These are phyloP conservation scores for Pestalotiopsis sp. DNA, from an alignment of 2,329 filamentous ascomycete genomes.

Conservation along the genomic window DNA sequence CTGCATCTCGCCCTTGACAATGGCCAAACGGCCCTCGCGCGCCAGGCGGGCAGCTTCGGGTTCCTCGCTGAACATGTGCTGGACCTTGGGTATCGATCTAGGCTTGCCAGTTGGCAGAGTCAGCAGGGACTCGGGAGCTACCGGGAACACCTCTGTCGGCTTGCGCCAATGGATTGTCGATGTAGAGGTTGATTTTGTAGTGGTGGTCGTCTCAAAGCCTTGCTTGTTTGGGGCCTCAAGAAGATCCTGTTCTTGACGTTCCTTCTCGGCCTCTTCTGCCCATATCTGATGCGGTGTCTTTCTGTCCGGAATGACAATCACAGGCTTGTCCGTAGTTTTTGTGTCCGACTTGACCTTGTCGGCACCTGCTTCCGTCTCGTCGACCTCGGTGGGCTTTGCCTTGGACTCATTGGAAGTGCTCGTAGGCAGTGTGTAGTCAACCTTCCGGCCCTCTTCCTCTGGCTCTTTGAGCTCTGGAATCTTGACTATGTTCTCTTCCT, in stretches of 20 bases:
- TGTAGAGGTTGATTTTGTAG: constrained; percentile 21
- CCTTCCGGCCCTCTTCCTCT: constrained; percentile 12
- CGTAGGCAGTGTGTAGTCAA: constrained; percentile 16
- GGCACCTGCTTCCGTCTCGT: constrained; percentile 11
- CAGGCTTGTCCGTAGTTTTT: constrained; percentile 22
- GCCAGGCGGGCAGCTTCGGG: constrained; percentile 57
- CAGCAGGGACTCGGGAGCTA: constrained; percentile 70
- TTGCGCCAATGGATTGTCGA: constrained; percentile 69
- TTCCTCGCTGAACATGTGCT: constrained; percentile 71
- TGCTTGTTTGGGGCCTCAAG: constrained; percentile 19
- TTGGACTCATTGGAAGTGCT: constrained; percentile 12
- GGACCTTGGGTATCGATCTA: constrained; percentile 72
- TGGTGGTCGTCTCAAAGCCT: constrained; percentile 6
- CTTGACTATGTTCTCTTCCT: constrained; percentile 18
- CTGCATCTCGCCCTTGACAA: constrained; percentile 72
- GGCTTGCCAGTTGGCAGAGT: constrained; percentile 71
- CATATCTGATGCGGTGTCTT: constrained; percentile 26
- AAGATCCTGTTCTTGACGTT: constrained; percentile 17
- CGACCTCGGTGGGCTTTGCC: constrained; percentile 15
- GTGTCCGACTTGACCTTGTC: constrained; percentile 25
- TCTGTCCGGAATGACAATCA: constrained; percentile 30
- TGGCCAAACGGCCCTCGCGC: constrained; percentile 62
- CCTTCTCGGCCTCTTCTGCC: constrained; percentile 18
- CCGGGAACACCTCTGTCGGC: constrained; percentile 73
- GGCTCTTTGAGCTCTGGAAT: constrained; percentile 23